A percentile compares a stretch with the other conserved stretches of the same genome.
Evolutionary conservation across 768 basidiomycete genomes (phyloP).

Genomic region (Artomyces pyxidatus): DNA sequence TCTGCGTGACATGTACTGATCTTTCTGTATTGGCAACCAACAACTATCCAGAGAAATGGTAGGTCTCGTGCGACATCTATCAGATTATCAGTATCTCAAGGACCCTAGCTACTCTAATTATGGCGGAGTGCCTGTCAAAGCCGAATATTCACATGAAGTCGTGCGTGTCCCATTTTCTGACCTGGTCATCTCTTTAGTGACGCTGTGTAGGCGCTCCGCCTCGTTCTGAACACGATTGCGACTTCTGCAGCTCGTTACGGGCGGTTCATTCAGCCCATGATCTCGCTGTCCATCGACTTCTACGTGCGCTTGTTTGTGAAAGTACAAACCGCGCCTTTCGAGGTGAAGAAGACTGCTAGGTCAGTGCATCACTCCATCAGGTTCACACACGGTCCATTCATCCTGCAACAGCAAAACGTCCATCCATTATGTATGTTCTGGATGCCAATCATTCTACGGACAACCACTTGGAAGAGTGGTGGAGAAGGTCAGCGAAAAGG

Average conservation of each 20-base stretch:
- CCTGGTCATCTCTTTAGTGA: neutral
- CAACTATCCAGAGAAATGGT: conserved; percentile 98
- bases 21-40: conserved; percentile 86
- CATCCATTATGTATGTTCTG: conserved; percentile 73
- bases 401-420: conserved; percentile 63
- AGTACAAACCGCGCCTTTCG: conserved; percentile 59
- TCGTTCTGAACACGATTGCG: conserved; percentile 82
- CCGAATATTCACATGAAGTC: conserved; percentile 94
- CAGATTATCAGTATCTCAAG: neutral
- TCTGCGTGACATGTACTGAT: conserved; percentile 97
- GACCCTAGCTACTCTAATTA: conserved; percentile 81
- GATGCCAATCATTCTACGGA: conserved; percentile 74
- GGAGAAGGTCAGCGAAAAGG: conserved; percentile 52
- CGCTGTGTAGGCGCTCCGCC: conserved; percentile 65
- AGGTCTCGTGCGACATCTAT: neutral
- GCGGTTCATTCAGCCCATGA: conserved; percentile 79
- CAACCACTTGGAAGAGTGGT: conserved; percentile 78
- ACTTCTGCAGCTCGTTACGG: conserved; percentile 90
- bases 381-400: neutral
- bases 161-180: conserved; percentile 34
- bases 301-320: conserved; percentile 91
- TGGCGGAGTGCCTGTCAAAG: conserved; percentile 81
- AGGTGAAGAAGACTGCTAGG: conserved; percentile 81
- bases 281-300: conserved; percentile 94
- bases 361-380: conserved; percentile 29